Evolutionary conservation across 148 eudicot species (phyloP).

Genomic region (Diospyros kaki): DNA sequence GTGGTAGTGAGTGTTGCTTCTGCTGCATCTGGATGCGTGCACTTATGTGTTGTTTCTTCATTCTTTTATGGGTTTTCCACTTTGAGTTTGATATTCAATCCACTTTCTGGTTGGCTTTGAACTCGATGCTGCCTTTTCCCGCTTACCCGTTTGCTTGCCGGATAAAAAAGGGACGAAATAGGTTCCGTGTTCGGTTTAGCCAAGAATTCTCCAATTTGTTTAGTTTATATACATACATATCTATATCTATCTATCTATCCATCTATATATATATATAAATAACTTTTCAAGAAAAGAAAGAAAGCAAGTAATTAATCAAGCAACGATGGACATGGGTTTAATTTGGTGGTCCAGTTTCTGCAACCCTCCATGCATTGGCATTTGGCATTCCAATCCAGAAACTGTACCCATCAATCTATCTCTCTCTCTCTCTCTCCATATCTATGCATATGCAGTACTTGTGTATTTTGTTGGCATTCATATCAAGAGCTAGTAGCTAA

Average conservation of each 20-base stretch:
- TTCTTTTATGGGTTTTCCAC: background rate
- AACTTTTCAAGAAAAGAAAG: background rate
- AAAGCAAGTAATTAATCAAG: background rate
- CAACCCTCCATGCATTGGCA: slow-evolving; percentile 38
- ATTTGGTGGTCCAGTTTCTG: slow-evolving; percentile 13
- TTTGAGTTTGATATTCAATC: slow-evolving; percentile 20
- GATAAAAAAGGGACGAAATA: slow-evolving; percentile 21
- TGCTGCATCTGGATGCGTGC: slow-evolving; percentile 42
- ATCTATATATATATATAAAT: background rate
- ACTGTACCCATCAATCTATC: background rate
- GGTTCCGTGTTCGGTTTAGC: slow-evolving; percentile 10
- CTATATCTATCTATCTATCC: too few species aligned
- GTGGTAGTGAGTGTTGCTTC: slow-evolving; percentile 17
- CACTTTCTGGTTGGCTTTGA: slow-evolving; percentile 54
- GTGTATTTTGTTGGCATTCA: too few species aligned
- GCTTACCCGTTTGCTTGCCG: slow-evolving; percentile 69
- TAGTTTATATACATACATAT: background rate
- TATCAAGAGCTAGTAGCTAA: too few species aligned
- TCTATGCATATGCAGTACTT: too few species aligned
- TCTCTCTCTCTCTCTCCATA: background rate
- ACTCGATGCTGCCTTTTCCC: slow-evolving; percentile 66
- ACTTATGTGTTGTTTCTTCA: slow-evolving; percentile 15
- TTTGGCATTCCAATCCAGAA: slow-evolving; percentile 10
- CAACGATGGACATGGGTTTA: background rate
- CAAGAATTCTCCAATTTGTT: background rate